phyloP scores from a whole-genome alignment of 2,329 filamentous ascomycete species.

The Colletotrichum navitas region DNA sequence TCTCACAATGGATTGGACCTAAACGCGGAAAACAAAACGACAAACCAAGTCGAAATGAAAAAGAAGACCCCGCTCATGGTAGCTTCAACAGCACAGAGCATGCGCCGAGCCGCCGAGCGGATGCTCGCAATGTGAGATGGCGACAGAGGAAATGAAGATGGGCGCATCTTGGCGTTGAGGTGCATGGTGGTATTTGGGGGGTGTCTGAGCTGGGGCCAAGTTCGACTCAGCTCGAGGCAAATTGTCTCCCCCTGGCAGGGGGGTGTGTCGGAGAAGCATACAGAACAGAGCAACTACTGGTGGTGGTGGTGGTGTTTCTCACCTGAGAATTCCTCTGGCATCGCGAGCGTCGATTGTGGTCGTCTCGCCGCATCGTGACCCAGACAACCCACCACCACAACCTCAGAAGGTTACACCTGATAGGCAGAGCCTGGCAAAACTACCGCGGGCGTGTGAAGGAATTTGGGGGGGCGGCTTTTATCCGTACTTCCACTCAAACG shows the following conservation, averaged over 20 bases:
- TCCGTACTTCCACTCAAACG: too few species aligned
- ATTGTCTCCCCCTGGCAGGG: background rate
- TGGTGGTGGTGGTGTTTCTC: background rate
- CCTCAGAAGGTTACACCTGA: too few species aligned
- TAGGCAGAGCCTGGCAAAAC: too few species aligned
- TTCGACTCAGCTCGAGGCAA: background rate
- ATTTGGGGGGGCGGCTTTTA: too few species aligned
- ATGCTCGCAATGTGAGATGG: slow-evolving; percentile 12
- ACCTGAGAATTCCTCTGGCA: background rate
- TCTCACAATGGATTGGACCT: background rate
- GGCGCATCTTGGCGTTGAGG: slow-evolving; percentile 5
- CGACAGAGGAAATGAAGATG: slow-evolving; percentile 30
- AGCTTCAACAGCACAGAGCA: slow-evolving; percentile 4
- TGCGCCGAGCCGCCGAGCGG: slow-evolving; percentile 28
- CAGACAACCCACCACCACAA: too few species aligned
- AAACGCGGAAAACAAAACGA: background rate
- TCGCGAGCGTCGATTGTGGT: background rate
- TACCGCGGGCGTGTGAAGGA: too few species aligned
- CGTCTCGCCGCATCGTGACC: too few species aligned
- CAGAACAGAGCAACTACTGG: background rate
- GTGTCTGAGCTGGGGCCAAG: background rate
- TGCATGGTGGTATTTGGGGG: background rate
- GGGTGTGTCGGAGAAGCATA: slow-evolving; percentile 5
- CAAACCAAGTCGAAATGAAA: background rate
- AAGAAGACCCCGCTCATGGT: background rate